Percentiles rank a stretch among this genome's conserved stretches.
Evolutionary conservation across 768 basidiomycete species (phyloP).

Genomic region (Rhizopogon vesiculosus): DNA sequence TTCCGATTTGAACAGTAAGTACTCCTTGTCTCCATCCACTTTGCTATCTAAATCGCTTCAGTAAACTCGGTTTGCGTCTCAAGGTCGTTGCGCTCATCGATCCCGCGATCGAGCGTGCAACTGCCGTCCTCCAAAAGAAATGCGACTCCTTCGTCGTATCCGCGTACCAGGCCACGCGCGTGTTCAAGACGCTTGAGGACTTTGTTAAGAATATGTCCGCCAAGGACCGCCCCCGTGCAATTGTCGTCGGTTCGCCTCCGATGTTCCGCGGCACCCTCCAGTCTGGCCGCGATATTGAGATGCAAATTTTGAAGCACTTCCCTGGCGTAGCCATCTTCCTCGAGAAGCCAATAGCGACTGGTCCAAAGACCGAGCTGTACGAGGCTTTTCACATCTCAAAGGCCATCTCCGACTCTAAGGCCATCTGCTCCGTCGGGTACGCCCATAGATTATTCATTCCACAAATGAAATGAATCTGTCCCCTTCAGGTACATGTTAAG

Average conservation of each 20-base stretch:
- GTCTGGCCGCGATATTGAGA: slow-evolving; percentile 79
- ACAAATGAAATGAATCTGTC: background rate
- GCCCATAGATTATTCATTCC: slow-evolving; percentile 12
- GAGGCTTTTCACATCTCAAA: slow-evolving; percentile 71
- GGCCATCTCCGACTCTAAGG: slow-evolving; percentile 60
- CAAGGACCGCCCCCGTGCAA: slow-evolving; percentile 67
- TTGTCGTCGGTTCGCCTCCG: slow-evolving; percentile 90
- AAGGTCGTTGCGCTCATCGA: slow-evolving; percentile 96
- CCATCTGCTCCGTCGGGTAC: slow-evolving; percentile 87
- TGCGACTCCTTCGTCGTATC: slow-evolving; percentile 89
- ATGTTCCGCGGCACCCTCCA: slow-evolving; percentile 82
- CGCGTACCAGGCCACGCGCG: slow-evolving; percentile 86
- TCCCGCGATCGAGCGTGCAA: slow-evolving; percentile 79
- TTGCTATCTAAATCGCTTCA: slow-evolving; percentile 22
- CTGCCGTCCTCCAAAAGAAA: slow-evolving; percentile 80
- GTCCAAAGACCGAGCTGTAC: slow-evolving; percentile 59
- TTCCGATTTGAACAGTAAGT: slow-evolving; percentile 85
- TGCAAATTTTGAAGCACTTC: slow-evolving; percentile 83
- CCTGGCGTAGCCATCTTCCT: slow-evolving; percentile 87
- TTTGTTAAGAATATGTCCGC: slow-evolving; percentile 68
- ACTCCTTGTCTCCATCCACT: background rate
- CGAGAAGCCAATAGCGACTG: slow-evolving; percentile 91
- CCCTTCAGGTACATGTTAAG: slow-evolving; percentile 80
- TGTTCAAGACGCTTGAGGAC: slow-evolving; percentile 82
- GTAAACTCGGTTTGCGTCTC: slow-evolving; percentile 93